These are phyloP conservation scores for Phoenix dactylifera DNA, from an alignment of 176 grass and related monocot species.

Conservation along the genomic window DNA sequence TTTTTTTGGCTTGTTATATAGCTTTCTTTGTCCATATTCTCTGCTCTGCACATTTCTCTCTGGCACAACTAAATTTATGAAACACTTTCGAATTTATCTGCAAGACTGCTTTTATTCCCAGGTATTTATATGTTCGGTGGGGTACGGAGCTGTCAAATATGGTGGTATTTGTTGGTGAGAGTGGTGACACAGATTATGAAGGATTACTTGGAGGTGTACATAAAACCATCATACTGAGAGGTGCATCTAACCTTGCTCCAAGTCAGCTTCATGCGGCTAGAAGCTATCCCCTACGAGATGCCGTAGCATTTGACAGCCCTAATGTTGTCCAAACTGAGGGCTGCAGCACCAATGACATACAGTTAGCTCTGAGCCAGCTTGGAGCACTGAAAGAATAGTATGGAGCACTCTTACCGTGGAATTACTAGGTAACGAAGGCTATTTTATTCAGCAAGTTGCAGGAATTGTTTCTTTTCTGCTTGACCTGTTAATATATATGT, in stretches of 20 bases:
- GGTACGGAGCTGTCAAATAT: conserved; percentile 54
- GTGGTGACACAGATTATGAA: conserved; percentile 86
- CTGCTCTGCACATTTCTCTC: no score
- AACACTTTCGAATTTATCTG: no score
- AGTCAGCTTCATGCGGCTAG: conserved; percentile 46
- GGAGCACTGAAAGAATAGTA: conserved; percentile 28
- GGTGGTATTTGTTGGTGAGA: conserved; percentile 66
- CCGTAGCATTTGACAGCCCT: conserved; percentile 56
- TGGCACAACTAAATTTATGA: no score
- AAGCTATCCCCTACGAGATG: conserved; percentile 55
- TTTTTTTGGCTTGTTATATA: no score
- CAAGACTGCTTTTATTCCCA: conserved; percentile 10
- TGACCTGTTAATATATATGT: no score
- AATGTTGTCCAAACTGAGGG: conserved; percentile 55
- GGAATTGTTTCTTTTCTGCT: no score
- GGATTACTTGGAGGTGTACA: conserved; percentile 59
- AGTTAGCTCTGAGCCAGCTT: conserved; percentile 46
- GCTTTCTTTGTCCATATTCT: no score
- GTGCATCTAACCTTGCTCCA: conserved; percentile 45
- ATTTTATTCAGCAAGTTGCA: no score
- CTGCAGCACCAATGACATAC: conserved; percentile 24
- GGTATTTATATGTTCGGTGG: conserved; percentile 82
- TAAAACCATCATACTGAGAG: conserved; percentile 64
- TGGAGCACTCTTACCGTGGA: neutral
- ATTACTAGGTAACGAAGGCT: no score